These are phyloP conservation scores for Periglandula ipomoeae DNA, from an alignment of 2,329 filamentous ascomycete genomes.

Conservation along the genomic window DNA sequence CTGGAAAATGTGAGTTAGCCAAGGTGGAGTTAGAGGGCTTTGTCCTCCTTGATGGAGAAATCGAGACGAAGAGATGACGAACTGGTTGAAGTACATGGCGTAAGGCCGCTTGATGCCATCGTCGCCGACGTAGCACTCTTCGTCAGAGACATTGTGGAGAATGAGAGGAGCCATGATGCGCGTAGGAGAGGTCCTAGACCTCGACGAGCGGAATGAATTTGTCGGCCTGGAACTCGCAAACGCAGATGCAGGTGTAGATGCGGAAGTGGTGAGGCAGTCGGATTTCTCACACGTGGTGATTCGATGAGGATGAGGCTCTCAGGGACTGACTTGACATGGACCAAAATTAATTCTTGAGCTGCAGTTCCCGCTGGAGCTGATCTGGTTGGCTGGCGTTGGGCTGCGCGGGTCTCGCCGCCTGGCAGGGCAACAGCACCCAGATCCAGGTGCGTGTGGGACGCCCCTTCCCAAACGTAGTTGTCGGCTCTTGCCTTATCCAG, in stretches of 20 bases:
- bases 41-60: constrained; percentile 9
- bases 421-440: constrained; percentile 2
- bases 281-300: background rate
- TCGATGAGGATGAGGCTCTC: background rate
- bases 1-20: constrained; percentile 20
- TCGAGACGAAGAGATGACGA: constrained; percentile 17
- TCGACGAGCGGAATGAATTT: background rate
- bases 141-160: constrained; percentile 59
- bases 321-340: background rate
- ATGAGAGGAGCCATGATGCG: constrained; percentile 55
- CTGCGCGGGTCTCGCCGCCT: background rate
- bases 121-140: constrained; percentile 56
- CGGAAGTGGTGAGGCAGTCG: background rate
- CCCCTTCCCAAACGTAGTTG: too few relatives aligned
- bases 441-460: background rate
- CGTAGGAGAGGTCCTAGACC: background rate
- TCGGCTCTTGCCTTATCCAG: too few relatives aligned
- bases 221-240: background rate
- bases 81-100: constrained; percentile 58
- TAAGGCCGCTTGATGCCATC: constrained; percentile 58
- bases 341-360: background rate
- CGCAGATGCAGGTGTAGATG: background rate
- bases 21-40: background rate
- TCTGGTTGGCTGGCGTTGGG: background rate
- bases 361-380: background rate